Conservation (phyloP, 2,329 filamentous ascomycete genomes). For the Gaeumannomyces sp. region DNA sequence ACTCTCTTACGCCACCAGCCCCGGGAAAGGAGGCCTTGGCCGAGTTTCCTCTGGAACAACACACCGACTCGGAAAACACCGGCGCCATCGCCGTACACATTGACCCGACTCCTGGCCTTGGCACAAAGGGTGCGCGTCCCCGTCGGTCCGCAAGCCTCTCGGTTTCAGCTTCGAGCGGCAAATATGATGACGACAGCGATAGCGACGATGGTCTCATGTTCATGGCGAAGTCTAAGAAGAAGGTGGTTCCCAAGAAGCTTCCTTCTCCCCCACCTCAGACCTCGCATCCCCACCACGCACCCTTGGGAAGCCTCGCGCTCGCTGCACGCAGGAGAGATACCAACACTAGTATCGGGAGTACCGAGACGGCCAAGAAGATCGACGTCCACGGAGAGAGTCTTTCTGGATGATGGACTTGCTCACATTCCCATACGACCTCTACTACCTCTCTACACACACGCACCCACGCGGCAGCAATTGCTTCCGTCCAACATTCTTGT, state of each 20-base stretch:
- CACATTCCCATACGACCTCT: not conserved
- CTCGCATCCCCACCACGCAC: conserved; percentile 16
- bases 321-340: conserved; percentile 42
- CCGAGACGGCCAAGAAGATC: conserved; percentile 58
- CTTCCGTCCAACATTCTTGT: not conserved
- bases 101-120: conserved; percentile 12
- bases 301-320: conserved; percentile 23
- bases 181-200: conserved; percentile 42
- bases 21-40: conserved; percentile 38
- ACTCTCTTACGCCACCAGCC: conserved; percentile 49
- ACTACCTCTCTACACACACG: not conserved
- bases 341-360: conserved; percentile 54
- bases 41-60: conserved; percentile 40
- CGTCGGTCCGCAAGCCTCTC: not conserved
- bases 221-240: conserved; percentile 47
- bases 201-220: conserved; percentile 48
- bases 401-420: not conserved
- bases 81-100: conserved; percentile 23
- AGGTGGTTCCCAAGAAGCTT: conserved; percentile 5
- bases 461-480: not conserved
- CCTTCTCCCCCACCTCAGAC: conserved; percentile 1
- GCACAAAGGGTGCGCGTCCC: not conserved
- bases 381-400: not conserved
- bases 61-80: conserved; percentile 14
- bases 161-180: not conserved